Conservation (phyloP, 2,329 filamentous ascomycete genomes). For the Aspergillus neoniger region DNA sequence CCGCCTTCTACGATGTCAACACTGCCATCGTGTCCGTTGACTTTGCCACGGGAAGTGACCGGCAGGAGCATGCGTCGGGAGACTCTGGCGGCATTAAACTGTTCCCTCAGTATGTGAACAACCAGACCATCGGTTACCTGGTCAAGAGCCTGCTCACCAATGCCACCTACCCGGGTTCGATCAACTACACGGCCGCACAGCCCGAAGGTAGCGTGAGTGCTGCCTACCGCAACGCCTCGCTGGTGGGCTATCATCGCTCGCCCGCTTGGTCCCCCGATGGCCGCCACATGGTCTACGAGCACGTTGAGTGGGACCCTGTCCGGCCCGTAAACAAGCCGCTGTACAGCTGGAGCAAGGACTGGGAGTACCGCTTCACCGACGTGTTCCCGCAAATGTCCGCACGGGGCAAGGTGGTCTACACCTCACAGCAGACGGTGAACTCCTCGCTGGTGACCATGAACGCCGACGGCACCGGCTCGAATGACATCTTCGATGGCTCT, state of each 20-base stretch:
- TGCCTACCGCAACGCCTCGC: not conserved
- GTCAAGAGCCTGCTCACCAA: slow-evolving; percentile 1
- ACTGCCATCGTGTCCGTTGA: slow-evolving; percentile 32
- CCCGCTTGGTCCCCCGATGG: slow-evolving; percentile 42
- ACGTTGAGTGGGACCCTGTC: slow-evolving; percentile 22
- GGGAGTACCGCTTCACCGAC: slow-evolving; percentile 48
- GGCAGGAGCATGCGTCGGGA: not conserved
- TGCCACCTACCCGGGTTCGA: not conserved
- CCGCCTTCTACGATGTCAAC: slow-evolving; percentile 14
- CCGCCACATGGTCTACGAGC: slow-evolving; percentile 29
- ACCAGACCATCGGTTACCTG: not conserved
- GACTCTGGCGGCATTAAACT: not conserved
- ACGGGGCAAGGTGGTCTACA: slow-evolving; percentile 10
- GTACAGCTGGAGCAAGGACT: slow-evolving; percentile 44
- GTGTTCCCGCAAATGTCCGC: slow-evolving; percentile 39
- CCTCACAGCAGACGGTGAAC: slow-evolving; percentile 33
- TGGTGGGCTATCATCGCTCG: not conserved
- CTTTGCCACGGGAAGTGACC: slow-evolving; percentile 41
- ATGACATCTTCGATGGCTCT: not conserved
- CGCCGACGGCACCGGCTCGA: slow-evolving; percentile 30
- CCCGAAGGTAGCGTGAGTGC: not conserved
- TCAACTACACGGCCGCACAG: not conserved
- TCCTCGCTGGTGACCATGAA: slow-evolving; percentile 33
- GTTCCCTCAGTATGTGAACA: not conserved
- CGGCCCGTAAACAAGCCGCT: slow-evolving; percentile 33